Evolutionary conservation across 495 filamentous ascomycete species (phyloP).

Genomic region (Pseudotulostoma volvatum): DNA sequence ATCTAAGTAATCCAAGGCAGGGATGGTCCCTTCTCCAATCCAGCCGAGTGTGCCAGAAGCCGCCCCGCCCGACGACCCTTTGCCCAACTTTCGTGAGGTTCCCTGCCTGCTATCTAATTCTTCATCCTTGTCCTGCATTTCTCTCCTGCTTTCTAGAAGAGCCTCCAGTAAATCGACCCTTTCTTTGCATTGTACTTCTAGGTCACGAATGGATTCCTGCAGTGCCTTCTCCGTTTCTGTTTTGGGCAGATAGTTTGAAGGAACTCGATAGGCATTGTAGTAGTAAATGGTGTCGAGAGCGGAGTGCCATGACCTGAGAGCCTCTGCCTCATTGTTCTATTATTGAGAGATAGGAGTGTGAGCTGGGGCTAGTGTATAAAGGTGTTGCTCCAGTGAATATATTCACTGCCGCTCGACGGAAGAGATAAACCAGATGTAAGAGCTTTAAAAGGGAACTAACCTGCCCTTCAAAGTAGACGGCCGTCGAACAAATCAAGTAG

Average conservation of each 20-base stretch:
- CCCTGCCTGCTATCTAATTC: constrained; percentile 13
- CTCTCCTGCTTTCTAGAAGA: constrained; percentile 56
- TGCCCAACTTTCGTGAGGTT: constrained; percentile 4
- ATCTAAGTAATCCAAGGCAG: constrained; percentile 60
- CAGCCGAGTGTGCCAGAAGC: constrained; percentile 30
- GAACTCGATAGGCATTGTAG: constrained; percentile 60
- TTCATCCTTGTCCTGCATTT: constrained; percentile 24
- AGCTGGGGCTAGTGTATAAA: not conserved
- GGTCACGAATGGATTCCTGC: constrained; percentile 58
- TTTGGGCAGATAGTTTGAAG: constrained; percentile 51
- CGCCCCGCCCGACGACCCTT: constrained; percentile 7
- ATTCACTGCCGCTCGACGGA: not conserved
- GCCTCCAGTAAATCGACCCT: constrained; percentile 78
- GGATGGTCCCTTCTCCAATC: constrained; percentile 70
- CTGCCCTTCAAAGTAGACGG: constrained; percentile 87
- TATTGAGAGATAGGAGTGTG: not conserved
- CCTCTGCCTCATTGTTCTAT: constrained; percentile 85
- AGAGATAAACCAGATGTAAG: constrained; percentile 2
- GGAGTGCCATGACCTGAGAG: constrained; percentile 77
- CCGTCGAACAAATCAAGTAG: constrained; percentile 84
- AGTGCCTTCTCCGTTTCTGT: constrained; percentile 76
- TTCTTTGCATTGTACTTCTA: constrained; percentile 90
- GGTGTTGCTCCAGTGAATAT: no score
- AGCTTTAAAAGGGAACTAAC: constrained; percentile 23
- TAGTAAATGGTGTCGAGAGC: constrained; percentile 86